Base-by-base conservation (phyloP, 768 basidiomycete genomes). In the Rhodotorula diobovata region DNA sequence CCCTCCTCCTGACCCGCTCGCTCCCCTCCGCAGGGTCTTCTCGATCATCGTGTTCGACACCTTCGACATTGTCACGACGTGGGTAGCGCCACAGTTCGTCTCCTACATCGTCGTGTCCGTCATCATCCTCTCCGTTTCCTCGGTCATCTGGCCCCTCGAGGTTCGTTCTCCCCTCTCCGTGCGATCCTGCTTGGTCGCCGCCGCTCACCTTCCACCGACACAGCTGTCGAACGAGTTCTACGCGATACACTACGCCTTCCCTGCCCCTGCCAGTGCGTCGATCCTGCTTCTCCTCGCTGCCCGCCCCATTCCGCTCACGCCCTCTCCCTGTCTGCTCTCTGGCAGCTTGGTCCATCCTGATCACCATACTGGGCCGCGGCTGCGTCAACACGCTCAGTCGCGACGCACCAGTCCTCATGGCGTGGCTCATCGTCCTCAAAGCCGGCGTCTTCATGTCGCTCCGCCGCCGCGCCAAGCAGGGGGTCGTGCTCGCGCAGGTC, bases 381-480 rank as follows among this genome's bases (percentile, higher is more conserved):
- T 61, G 54, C 18, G 60, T 48, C 45, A 63, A 62, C 39, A 37
- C 28, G n/a, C 55, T 71, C 23, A 20, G 41, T 15, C 32, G 48
- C 64, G 50, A 66, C 61, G 61, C 66, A 0, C 65, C 65, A 11
- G 62, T 66, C 60, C 65, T 71, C 30, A 39, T 50, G 4, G 65
- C 60, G 18, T 71, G 70, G 70, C 55, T 71, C 56, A 32, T 71
- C 37, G 46, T 63, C 23, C 23, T 37, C 28, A 66, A 71, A 54
- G 53, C 59, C n/a, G 46, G 43, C 35, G n/a, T 61, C 18, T 16
- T 70, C 58, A 15, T 70, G 35, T 54, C 63, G 4, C 58, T 70
- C 32, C 58, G 59, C 34, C 41, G 54, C 15, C 39, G 69, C 28
- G 58, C 63, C 14, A 10, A 35, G 30, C 32, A 54, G 43, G 63